A percentile compares a stretch with the other conserved stretches of the same genome.
phyloP scores from a whole-genome alignment of 768 basidiomycete genomes.

The Pholiota microspora region DNA sequence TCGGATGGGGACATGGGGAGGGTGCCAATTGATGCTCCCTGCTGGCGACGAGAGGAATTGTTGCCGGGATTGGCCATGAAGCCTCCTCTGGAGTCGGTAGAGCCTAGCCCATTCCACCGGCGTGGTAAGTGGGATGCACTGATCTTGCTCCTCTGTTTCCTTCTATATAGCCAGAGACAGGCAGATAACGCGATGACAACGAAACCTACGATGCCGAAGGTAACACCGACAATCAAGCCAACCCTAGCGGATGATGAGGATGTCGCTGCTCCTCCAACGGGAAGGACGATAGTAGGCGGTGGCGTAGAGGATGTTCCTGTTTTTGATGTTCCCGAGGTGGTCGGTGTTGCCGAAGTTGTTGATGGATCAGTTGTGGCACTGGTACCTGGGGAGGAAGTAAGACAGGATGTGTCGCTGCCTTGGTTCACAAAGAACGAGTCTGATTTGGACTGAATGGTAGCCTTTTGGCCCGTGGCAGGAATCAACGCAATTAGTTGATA shows the following conservation, averaged over 20 bases:
- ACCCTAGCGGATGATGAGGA: constrained; percentile 31
- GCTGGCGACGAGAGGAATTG: constrained; percentile 13
- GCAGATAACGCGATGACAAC: constrained; percentile 28
- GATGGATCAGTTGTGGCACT: constrained; percentile 10
- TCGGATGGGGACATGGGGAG: constrained; percentile 19
- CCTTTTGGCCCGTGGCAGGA: constrained; percentile 13
- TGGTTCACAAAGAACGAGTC: constrained; percentile 28
- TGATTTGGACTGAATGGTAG: constrained; percentile 10
- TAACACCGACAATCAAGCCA: constrained; percentile 50
- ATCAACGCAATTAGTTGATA: constrained; percentile 37
- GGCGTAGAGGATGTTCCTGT: constrained; percentile 13
- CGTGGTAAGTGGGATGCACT: constrained; percentile 8
- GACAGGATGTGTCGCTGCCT: constrained; percentile 33
- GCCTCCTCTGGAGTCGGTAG: constrained; percentile 28
- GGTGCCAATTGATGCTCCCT: constrained; percentile 21
- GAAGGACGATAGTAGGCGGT: constrained; percentile 4
- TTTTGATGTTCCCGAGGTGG: constrained; percentile 8
- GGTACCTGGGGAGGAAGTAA: constrained; percentile 10
- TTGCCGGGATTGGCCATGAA: constrained; percentile 9
- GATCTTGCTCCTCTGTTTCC: constrained; percentile 5
- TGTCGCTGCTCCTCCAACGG: constrained; percentile 20
- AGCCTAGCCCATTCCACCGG: constrained; percentile 31
- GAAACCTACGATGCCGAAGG: constrained; percentile 45
- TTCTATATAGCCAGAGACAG: constrained; percentile 29
- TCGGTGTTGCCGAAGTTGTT: constrained; percentile 10